A percentile compares a stretch with the other conserved stretches of the same genome.
phyloP scores from a whole-genome alignment of 148 eudicot genomes.

The Camellia lanceoleosa region DNA sequence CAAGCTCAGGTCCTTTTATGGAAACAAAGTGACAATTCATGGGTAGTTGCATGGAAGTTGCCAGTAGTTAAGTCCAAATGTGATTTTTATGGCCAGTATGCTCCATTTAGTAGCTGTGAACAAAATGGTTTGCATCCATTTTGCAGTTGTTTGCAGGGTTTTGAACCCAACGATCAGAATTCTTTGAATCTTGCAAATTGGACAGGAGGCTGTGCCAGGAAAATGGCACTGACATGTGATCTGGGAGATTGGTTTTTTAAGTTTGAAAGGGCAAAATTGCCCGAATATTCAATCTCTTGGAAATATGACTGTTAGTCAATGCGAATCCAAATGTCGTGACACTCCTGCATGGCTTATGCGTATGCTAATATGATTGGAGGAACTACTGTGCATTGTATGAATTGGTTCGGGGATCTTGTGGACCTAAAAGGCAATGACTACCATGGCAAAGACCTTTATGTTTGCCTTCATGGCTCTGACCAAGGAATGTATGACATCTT shows the following conservation, averaged over 20 bases:
- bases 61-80: neutral
- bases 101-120: neutral
- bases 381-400: neutral
- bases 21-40: neutral
- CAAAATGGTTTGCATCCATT: neutral
- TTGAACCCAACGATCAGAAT: neutral
- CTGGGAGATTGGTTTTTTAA: neutral
- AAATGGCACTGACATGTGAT: neutral
- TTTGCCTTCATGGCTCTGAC: neutral
- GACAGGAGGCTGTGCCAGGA: neutral
- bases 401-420: neutral
- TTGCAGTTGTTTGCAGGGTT: neutral
- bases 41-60: neutral
- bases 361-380: neutral
- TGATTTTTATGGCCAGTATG: neutral
- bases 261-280: neutral
- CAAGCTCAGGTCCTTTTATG: neutral
- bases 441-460: neutral
- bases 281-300: neutral
- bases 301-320: neutral
- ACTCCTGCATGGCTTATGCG: neutral
- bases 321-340: neutral
- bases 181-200: neutral
- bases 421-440: neutral
- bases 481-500: too few relatives aligned